Evolutionary conservation across 768 basidiomycete genomes (phyloP), one percentile per base, ranked within the genome.

Genomic region (Rhodotorula babjevae): DNA sequence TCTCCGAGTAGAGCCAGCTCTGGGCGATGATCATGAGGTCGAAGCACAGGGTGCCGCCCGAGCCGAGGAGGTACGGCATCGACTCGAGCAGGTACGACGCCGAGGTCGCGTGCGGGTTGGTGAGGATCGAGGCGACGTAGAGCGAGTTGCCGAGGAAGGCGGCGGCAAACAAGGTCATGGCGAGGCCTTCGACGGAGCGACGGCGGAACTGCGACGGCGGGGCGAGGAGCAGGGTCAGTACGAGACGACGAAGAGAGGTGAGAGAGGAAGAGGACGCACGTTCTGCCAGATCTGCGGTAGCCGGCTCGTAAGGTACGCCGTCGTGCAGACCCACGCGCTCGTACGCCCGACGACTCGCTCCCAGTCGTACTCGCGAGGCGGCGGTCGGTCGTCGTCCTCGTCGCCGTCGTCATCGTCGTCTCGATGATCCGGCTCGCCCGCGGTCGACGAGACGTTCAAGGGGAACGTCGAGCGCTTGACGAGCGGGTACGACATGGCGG

Each of bases 261-360:
- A 52, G 44, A 19, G 60, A 50, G 49, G 42, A 15, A 27, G 6
- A 47, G 3, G 50, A 87, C 92, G 80, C 81, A 96, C 94, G 79
- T 97, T 97, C 82, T 94, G 95, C 96, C 96, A 98, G 74, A 99
- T 96, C 81, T 99, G 96, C 31, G 96, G 96, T 77, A 99, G 82
- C 70, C 96, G 87, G 7, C 90, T 91, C 7, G 95, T 97, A 49
- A 99, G 83, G 81, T 99, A 99, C 25, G 97, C 83, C 0, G 88
- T 90, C 3, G 94, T 93, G 80, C 95, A 97, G 29, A 89, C 79
- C 96, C 96, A 99, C 16, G 96, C 94, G 66, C 90, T 93, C 65
- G 93, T 86, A 6, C 96, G 88, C 2, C 96, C 96, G 61, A 98
- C 82, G 36, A 93, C 79, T 61, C 86, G 89, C 77, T 93, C 86